Evolutionary conservation across 2,329 filamentous ascomycete genomes (phyloP).

Genomic region (Pseudogymnoascus sp.): DNA sequence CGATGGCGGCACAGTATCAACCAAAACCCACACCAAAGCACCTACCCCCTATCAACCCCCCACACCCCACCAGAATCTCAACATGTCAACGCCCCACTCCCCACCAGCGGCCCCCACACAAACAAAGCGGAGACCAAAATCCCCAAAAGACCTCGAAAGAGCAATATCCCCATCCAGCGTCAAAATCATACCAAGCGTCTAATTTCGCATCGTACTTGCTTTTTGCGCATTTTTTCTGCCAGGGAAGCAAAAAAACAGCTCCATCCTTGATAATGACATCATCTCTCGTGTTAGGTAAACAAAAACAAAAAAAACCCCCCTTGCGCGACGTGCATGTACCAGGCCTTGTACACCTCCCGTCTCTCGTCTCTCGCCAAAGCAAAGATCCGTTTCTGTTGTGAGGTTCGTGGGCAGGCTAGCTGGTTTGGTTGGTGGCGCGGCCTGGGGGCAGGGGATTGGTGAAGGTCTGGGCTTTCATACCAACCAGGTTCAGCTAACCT

Average conservation of each 20-base stretch:
- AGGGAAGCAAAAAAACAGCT: neutral
- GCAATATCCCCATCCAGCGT: neutral
- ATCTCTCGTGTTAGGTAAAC: neutral
- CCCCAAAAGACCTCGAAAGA: neutral
- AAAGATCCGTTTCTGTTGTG: neutral
- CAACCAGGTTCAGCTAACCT: neutral
- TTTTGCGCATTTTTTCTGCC: neutral
- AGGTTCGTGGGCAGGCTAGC: neutral
- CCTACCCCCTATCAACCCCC: neutral
- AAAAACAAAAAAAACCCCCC: neutral
- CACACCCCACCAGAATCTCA: conserved; percentile 5
- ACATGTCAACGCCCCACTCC: neutral
- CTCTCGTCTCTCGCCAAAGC: neutral
- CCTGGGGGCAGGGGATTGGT: neutral
- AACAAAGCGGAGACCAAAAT: neutral
- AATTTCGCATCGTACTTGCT: neutral
- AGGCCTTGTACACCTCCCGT: neutral
- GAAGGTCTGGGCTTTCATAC: neutral
- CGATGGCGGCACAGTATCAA: conserved; percentile 6
- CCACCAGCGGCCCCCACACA: neutral
- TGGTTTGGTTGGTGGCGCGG: neutral
- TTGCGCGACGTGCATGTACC: conserved; percentile 4
- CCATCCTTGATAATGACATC: neutral
- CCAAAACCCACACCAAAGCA: neutral
- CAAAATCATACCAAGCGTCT: neutral